phyloP scores from a whole-genome alignment of 768 basidiomycete genomes.

The Leccinum subgranulosum region DNA sequence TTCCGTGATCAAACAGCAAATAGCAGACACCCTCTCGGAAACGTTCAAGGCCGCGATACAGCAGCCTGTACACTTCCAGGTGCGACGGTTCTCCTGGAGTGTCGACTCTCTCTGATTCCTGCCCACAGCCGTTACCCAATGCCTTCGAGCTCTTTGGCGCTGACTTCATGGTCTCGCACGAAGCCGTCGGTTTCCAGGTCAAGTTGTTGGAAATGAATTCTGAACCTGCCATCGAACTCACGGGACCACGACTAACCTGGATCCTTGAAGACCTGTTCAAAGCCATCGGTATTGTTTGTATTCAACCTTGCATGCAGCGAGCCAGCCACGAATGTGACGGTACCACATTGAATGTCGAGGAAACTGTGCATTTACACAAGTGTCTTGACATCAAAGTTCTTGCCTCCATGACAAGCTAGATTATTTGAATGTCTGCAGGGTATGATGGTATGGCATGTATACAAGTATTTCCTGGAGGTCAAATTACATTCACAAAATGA shows the following conservation, averaged over 20 bases:
- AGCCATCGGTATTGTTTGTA: conserved; percentile 62
- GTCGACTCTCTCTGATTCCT: not conserved
- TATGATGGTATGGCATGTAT: not conserved
- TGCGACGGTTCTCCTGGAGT: conserved; percentile 21
- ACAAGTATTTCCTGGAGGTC: conserved; percentile 9
- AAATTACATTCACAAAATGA: not conserved
- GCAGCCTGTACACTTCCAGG: conserved; percentile 85
- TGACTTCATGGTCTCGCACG: conserved; percentile 79
- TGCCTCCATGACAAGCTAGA: conserved; percentile 19
- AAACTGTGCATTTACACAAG: conserved; percentile 55
- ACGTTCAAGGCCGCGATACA: conserved; percentile 83
- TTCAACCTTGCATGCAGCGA: conserved; percentile 54
- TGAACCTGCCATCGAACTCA: conserved; percentile 93
- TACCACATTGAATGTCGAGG: conserved; percentile 48
- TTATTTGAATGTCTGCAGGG: not conserved
- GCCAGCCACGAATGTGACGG: not conserved
- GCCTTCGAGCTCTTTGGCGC: conserved; percentile 94
- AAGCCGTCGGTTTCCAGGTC: conserved; percentile 45
- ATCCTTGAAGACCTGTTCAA: conserved; percentile 79
- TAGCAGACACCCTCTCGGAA: conserved; percentile 67
- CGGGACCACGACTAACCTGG: conserved; percentile 78
- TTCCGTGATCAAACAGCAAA: conserved; percentile 53
- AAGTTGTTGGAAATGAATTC: conserved; percentile 90
- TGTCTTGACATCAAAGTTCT: conserved; percentile 60
- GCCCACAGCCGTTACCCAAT: conserved; percentile 71